phyloP scores from a whole-genome alignment of 441 rosid species.

The Daphne laureola region DNA sequence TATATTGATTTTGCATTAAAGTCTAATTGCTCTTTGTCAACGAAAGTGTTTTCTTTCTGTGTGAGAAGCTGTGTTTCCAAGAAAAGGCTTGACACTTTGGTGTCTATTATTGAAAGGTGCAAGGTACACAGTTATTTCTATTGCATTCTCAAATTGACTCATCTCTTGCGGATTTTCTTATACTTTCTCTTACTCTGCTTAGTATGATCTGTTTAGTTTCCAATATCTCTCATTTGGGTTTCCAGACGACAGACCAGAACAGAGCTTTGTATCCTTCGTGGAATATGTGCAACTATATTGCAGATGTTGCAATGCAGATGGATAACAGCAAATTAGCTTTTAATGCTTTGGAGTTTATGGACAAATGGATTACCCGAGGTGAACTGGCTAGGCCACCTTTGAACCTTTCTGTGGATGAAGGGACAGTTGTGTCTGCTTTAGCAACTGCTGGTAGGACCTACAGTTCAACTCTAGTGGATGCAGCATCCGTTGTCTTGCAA shows the following conservation, averaged over 20 bases:
- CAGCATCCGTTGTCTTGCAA: slow-evolving; percentile 67
- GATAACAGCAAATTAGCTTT: slow-evolving; percentile 77
- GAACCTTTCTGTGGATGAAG: slow-evolving; percentile 73
- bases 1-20: slow-evolving; percentile 50
- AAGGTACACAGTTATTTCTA: slow-evolving; percentile 44
- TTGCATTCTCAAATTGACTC: slow-evolving; percentile 9
- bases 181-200: not conserved
- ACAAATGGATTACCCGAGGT: slow-evolving; percentile 66
- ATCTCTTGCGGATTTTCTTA: slow-evolving; percentile 1
- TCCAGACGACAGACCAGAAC: slow-evolving; percentile 70
- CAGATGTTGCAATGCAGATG: slow-evolving; percentile 58
- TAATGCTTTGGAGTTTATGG: slow-evolving; percentile 81
- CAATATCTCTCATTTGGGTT: slow-evolving; percentile 18
- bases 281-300: slow-evolving; percentile 54
- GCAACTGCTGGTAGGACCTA: slow-evolving; percentile 82
- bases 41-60: slow-evolving; percentile 32
- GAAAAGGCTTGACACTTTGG: slow-evolving; percentile 57
- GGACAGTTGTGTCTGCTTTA: slow-evolving; percentile 63
- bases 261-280: slow-evolving; percentile 81
- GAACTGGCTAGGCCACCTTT: slow-evolving; percentile 57
- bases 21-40: slow-evolving; percentile 42
- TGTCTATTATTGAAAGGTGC: slow-evolving; percentile 75
- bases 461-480: slow-evolving; percentile 59
- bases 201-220: slow-evolving; percentile 10
- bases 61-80: slow-evolving; percentile 40